A percentile compares a stretch with the other conserved stretches of the same genome.
phyloP scores from a whole-genome alignment of 1,284 basidiomycete genomes.

The Ganoderma resinaceum region DNA sequence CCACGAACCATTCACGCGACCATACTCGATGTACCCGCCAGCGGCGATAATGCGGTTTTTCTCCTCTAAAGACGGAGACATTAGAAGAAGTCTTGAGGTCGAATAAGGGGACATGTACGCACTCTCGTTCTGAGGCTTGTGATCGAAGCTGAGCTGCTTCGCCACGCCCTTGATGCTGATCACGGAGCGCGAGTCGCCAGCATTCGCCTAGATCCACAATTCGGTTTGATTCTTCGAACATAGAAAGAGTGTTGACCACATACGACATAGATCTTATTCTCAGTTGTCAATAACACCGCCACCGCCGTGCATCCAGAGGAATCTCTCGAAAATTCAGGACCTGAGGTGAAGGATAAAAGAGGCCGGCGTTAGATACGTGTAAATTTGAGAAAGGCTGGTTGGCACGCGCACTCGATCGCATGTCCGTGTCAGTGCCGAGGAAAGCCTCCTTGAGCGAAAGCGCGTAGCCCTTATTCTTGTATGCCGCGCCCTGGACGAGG shows the following conservation, averaged over 20 bases:
- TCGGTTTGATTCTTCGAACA: neutral
- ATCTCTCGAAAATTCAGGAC: conserved; percentile 88
- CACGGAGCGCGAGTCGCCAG: conserved; percentile 97
- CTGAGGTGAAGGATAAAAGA: conserved; percentile 48
- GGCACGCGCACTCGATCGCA: conserved; percentile 75
- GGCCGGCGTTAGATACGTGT: conserved; percentile 19
- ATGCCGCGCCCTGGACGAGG: conserved; percentile 77
- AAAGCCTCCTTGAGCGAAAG: conserved; percentile 90
- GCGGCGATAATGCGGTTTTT: conserved; percentile 88
- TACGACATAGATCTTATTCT: conserved; percentile 85
- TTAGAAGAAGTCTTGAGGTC: conserved; percentile 9
- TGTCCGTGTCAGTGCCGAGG: conserved; percentile 93
- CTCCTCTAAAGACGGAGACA: conserved; percentile 64
- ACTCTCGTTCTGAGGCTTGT: conserved; percentile 94
- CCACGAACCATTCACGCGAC: conserved; percentile 91
- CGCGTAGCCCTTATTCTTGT: conserved; percentile 74
- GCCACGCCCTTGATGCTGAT: conserved; percentile 86
- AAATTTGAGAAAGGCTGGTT: conserved; percentile 9
- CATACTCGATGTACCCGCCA: conserved; percentile 98
- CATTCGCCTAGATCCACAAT: conserved; percentile 80
- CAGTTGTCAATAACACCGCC: conserved; percentile 81
- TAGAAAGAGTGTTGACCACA: conserved; percentile 35
- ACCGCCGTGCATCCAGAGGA: conserved; percentile 98
- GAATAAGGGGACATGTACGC: conserved; percentile 36
- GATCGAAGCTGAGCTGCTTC: conserved; percentile 92